Base-by-base conservation (phyloP, 31 red algal genomes). In the Bonnemaisonia californica region DNA sequence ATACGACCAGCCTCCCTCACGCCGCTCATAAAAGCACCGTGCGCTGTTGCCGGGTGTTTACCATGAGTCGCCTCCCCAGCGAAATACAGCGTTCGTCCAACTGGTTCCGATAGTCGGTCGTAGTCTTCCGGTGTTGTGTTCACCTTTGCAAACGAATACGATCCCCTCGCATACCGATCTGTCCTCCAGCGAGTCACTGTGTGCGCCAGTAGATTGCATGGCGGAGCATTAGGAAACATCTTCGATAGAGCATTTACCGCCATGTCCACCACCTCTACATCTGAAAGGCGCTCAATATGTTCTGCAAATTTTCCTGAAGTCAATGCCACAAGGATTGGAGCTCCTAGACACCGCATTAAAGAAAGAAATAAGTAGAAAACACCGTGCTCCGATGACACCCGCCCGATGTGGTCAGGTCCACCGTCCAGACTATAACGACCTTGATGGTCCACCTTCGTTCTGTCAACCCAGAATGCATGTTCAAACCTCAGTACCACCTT, bases 61-160 rank as follows among this genome's bases (percentile, higher is more conserved):
- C 81, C 86, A 66, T 87, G 87, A 40, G 96, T 98, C 22, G 89
- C 84, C 70, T 98, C 96, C 11, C 96, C 96, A 2, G 96, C 96
- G 77, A 95, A 98, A 27, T 63, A 90, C 18, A 98, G 60, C 26
- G 74, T 60, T 22, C 35, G n/a, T 51, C 79, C 92, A 7, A 98
- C 81, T 3, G 85, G 87, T 61, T 80, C 54, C 3, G 89, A 77
- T 22, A 94, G 89, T 3, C 45, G 33, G 21, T 65, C 65, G 66
- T 93, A 95, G 40, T 90, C 91, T 39, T 82, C 64, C 27, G 86
- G 81, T 5, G 85, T 87, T 31, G 89, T 82, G 3, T 83, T 78
- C 9, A 90, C 87, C 56, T 82, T 60, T 1, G 89, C 79, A 48
- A 74, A 98, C 12, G 96, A 98, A 61, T 95, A 98, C 28, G 89